Evolutionary conservation across 2,329 filamentous ascomycete genomes (phyloP), one percentile per base, ranked within the genome.

Genomic region (Bimuria novae-zelandiae): DNA sequence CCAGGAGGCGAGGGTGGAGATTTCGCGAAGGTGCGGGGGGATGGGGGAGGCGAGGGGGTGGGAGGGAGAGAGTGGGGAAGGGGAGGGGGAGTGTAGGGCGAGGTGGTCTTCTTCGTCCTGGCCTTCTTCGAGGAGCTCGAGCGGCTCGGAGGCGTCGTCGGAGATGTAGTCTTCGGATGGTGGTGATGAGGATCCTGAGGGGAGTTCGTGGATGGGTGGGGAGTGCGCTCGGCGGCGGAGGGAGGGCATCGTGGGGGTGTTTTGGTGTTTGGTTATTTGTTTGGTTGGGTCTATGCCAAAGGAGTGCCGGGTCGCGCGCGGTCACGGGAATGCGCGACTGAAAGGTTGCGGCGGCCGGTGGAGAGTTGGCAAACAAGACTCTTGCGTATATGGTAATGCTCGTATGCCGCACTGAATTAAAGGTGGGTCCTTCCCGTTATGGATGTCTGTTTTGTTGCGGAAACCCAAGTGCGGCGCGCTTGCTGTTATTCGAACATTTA

Each of bases 1-100:
- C 80, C 91, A 93, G 59, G 87, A 89, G 27, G 89, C 90, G 17
- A 94, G 81, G 57, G 91, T 92, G 63, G 88, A 90, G 69, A 94
- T 93, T 70, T 94, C 90, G 71, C 92, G 92, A 56, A 93, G 78
- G 37, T 77, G 71, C 1, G 75, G 67, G 11, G 77, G 65, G 63
- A 75, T 57, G 19, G 12, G 14, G 17, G 49, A 27, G 21, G 49
- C 27, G 35, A 32, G 39, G 27, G 8, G 47, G 44, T 1, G 49
- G 44, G 14, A 19, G 32, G 21, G 44, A 8, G 48, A 35, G 2
- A 12, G 7, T n/a, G 48, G 37, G n/a, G 47, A 25, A 10, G 42
- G 29, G 1, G 17, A 25, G 19, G 43, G 30, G 21, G 30, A 25
- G 30, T 12, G 30, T 2, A 7, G 30, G 12, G 30, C 21, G n/a